Conservation (phyloP, 2,329 filamentous ascomycete genomes). For the Didymella lethalis region DNA sequence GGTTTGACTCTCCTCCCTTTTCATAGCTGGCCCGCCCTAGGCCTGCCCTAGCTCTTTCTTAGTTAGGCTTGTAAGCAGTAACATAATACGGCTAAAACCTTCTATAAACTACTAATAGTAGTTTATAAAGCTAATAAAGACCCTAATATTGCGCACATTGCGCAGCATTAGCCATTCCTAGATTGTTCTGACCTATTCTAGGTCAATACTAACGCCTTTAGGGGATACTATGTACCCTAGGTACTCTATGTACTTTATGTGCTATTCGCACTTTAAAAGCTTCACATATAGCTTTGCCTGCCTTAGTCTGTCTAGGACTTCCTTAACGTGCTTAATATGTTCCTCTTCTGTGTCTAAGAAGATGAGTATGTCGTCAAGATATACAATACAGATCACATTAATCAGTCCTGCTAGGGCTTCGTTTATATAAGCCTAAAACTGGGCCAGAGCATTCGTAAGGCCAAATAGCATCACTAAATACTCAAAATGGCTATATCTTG, state of each 20-base stretch:
- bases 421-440: neutral
- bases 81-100: neutral
- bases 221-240: neutral
- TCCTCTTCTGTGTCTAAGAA: neutral
- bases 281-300: neutral
- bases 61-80: neutral
- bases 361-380: neutral
- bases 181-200: neutral
- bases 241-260: neutral
- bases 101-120: neutral
- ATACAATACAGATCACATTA: neutral
- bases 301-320: neutral
- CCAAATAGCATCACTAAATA: neutral
- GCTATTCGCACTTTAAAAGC: neutral
- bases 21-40: neutral
- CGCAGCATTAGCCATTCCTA: neutral
- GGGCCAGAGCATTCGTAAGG: neutral
- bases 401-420: neutral
- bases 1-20: neutral
- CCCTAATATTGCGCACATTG: neutral
- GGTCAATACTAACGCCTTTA: neutral
- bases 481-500: neutral
- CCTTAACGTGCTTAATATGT: neutral
- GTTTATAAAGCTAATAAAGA: neutral
- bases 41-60: neutral